Conservation (phyloP, 768 basidiomycete species). For the Phaeolepiota aurea region DNA sequence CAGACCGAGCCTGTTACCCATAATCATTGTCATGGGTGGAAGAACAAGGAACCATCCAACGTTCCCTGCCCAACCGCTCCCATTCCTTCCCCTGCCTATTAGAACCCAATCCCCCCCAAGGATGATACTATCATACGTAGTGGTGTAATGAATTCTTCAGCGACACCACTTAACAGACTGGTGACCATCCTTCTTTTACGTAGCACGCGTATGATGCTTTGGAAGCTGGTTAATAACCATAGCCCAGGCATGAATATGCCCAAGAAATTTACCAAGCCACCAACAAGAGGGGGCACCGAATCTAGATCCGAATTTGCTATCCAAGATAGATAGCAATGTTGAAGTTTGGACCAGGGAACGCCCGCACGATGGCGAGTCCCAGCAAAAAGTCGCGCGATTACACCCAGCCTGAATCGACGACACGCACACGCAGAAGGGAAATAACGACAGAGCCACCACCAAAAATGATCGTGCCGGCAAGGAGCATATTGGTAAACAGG, state of each 20-base stretch:
- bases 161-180: constrained; percentile 27
- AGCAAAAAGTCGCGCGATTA: constrained; percentile 44
- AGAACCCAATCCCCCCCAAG: too few relatives aligned
- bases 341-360: constrained; percentile 48
- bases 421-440: constrained; percentile 41
- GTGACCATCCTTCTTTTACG: constrained; percentile 19
- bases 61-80: too few relatives aligned
- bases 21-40: too few relatives aligned
- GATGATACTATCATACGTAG: too few relatives aligned
- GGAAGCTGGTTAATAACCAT: constrained; percentile 25
- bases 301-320: constrained; percentile 20
- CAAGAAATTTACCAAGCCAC: constrained; percentile 37
- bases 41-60: too few relatives aligned
- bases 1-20: too few relatives aligned
- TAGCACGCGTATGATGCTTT: constrained; percentile 23
- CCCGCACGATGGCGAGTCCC: constrained; percentile 41
- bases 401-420: constrained; percentile 43
- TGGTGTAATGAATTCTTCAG: too few relatives aligned
- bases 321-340: constrained; percentile 47
- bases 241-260: constrained; percentile 44
- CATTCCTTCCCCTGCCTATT: too few relatives aligned
- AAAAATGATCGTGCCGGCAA: constrained; percentile 41
- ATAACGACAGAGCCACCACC: constrained; percentile 53
- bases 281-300: constrained; percentile 21
- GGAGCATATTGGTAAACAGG: constrained; percentile 37